Percentiles rank a stretch among this genome's conserved stretches.
phyloP scores from a whole-genome alignment of 2,329 filamentous ascomycete genomes.

The Sphaerulina musiva region DNA sequence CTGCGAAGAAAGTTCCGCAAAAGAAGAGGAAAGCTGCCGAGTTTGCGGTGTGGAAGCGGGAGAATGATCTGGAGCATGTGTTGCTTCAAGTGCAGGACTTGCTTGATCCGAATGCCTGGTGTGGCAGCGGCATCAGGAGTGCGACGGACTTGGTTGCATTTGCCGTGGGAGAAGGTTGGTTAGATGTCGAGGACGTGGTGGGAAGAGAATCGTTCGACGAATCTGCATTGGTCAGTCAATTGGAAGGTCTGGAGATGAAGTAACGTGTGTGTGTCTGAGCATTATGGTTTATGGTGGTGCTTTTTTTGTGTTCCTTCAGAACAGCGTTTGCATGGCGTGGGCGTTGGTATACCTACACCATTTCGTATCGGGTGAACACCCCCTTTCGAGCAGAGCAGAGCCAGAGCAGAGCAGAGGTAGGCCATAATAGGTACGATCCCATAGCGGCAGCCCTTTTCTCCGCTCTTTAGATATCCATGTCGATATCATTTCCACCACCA shows the following conservation, averaged over 20 bases:
- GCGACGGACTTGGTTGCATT: constrained; percentile 30
- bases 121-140: constrained; percentile 20
- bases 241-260: constrained; percentile 17
- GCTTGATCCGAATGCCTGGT: constrained; percentile 34
- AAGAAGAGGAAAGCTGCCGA: constrained; percentile 16
- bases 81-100: constrained; percentile 35
- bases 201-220: constrained; percentile 16
- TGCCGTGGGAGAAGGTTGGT: constrained; percentile 33
- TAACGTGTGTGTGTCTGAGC: neutral
- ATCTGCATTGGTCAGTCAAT: constrained; percentile 14
- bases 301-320: neutral
- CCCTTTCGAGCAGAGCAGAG: neutral
- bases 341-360: neutral
- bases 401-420: neutral
- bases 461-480: constrained; percentile 31
- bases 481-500: constrained; percentile 27
- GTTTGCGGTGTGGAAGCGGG: constrained; percentile 32
- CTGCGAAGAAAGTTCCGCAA: constrained; percentile 14
- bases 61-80: constrained; percentile 34
- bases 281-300: neutral
- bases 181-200: constrained; percentile 33
- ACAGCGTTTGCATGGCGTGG: constrained; percentile 4
- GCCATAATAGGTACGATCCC: too few relatives aligned
- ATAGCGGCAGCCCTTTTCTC: too few relatives aligned
- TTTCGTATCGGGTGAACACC: neutral